Evolutionary conservation across 495 filamentous ascomycete species (phyloP), one percentile per base, ranked within the genome.

Genomic region (Tuber aestivum): DNA sequence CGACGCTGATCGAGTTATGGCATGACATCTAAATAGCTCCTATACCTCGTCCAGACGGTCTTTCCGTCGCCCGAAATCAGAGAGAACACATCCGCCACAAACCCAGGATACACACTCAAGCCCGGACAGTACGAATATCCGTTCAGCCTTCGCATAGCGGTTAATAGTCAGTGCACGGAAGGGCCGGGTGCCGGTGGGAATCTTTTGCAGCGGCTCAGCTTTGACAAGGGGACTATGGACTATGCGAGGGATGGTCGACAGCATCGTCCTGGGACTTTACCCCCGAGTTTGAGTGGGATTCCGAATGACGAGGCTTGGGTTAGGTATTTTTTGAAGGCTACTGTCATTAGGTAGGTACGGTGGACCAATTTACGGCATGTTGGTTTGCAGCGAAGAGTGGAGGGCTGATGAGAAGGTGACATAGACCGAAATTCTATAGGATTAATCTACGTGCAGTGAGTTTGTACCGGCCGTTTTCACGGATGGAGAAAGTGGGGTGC

Each of bases 291-390:
- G 76, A 92, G 88, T 70, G 93, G 92, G 3, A 92, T 96, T 77
- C 90, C 92, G 0, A 91, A 90, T 0, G 84, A 83, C 35, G 86
- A 92, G 84, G 95, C 94, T 71, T 94, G 95, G 83, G 95, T 99
- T 74, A 89, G 89, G 79, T 99, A 99, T 83, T 98, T 92, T 77
- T 87, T 97, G 76, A 99, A 99, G 83, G 94, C 90, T 20, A 99
- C 95, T 0, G 89, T 98, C 3, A 83, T 83, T 71, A 74, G 73
- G 73, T 75, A 65, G 37, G 35, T 35, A 71, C 21, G n/a, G 4
- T 20, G 41, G 37, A 44, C 45, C 18, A 8, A 20, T 73, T 32
- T 38, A 5, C 32, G 50, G 38, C 44, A 41, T 27, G 18, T 50
- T 9, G 32, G 27, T 7, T 35, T 77, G 35, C 73, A 35, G 20